These are phyloP conservation scores for Entelexis sorbosivorans DNA, from an alignment of 1,139 yeast genomes.

Conservation along the genomic window DNA sequence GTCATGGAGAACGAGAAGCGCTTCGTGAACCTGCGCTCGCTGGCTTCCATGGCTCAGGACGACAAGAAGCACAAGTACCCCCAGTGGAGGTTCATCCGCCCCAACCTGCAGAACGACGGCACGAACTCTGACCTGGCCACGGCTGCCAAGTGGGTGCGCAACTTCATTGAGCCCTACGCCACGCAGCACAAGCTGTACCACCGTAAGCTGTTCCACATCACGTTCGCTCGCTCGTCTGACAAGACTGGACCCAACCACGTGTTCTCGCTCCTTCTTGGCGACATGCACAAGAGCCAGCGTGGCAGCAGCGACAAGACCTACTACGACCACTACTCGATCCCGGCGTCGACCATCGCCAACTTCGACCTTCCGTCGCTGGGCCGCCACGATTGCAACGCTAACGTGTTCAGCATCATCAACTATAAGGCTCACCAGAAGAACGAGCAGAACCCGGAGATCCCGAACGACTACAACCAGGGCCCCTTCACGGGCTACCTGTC, in stretches of 20 bases:
- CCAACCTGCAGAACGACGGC: conserved; percentile 43
- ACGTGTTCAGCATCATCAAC: conserved; percentile 37
- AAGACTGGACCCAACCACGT: conserved; percentile 37
- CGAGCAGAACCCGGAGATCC: conserved; percentile 28
- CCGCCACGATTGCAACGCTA: conserved; percentile 40
- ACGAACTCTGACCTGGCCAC: conserved; percentile 38
- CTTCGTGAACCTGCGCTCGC: conserved; percentile 37
- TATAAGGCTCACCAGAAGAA: conserved; percentile 27
- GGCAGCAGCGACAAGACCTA: conserved; percentile 36
- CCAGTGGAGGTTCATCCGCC: conserved; percentile 42
- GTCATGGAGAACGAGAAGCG: conserved; percentile 31
- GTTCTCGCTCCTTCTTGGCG: conserved; percentile 38
- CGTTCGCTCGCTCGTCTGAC: conserved; percentile 41
- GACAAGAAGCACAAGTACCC: conserved; percentile 35
- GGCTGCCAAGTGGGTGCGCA: conserved; percentile 38
- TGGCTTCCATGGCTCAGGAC: conserved; percentile 36
- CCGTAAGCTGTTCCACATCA: conserved; percentile 36
- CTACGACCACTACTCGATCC: conserved; percentile 41
- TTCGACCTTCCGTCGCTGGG: conserved; percentile 40
- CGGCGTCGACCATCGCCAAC: conserved; percentile 40
- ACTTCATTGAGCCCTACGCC: conserved; percentile 35
- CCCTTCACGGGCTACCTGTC: conserved; percentile 32
- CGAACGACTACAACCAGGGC: conserved; percentile 35
- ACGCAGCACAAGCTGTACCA: conserved; percentile 33
- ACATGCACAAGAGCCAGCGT: conserved; percentile 32